phyloP scores from a whole-genome alignment of 208 protist genomes.

The Dictyostelium gargantuum region DNA sequence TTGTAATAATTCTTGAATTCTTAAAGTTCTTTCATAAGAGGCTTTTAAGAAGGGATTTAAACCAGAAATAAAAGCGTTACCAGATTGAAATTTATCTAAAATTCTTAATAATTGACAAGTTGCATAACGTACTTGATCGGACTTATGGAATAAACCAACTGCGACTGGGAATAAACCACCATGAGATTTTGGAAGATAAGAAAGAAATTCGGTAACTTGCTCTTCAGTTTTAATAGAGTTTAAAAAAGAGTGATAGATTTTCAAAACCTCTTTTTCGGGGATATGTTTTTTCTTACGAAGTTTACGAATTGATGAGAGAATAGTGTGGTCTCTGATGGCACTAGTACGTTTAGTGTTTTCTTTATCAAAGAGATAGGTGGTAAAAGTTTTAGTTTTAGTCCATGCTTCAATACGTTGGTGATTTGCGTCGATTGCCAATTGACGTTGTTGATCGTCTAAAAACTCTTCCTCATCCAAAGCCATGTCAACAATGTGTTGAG shows the following conservation, averaged over 20 bases:
- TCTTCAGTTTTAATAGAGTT: slow-evolving; percentile 55
- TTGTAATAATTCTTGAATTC: neutral
- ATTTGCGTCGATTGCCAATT: slow-evolving; percentile 58
- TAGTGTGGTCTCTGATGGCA: slow-evolving; percentile 49
- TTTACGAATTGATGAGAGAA: slow-evolving; percentile 17
- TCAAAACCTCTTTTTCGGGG: slow-evolving; percentile 38
- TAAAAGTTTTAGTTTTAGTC: slow-evolving; percentile 65
- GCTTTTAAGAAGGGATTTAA: slow-evolving; percentile 53
- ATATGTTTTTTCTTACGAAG: slow-evolving; percentile 55
- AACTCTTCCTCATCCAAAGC: slow-evolving; percentile 70
- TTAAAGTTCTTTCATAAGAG: slow-evolving; percentile 58
- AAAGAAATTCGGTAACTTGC: slow-evolving; percentile 72
- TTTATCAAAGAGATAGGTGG: slow-evolving; percentile 44
- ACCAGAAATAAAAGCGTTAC: slow-evolving; percentile 52
- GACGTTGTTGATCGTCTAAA: slow-evolving; percentile 11
- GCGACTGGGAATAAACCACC: slow-evolving; percentile 77
- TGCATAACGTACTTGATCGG: slow-evolving; percentile 66
- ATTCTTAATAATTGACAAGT: slow-evolving; percentile 73
- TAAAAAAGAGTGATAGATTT: slow-evolving; percentile 62
- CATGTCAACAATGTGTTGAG: slow-evolving; percentile 74
- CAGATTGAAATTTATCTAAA: slow-evolving; percentile 68
- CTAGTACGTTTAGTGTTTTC: slow-evolving; percentile 27
- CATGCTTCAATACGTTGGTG: slow-evolving; percentile 61
- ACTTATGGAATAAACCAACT: slow-evolving; percentile 73
- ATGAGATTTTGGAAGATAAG: slow-evolving; percentile 73